Conservation (phyloP, 306 rosid genomes). For the Lathyrus oleraceus region DNA sequence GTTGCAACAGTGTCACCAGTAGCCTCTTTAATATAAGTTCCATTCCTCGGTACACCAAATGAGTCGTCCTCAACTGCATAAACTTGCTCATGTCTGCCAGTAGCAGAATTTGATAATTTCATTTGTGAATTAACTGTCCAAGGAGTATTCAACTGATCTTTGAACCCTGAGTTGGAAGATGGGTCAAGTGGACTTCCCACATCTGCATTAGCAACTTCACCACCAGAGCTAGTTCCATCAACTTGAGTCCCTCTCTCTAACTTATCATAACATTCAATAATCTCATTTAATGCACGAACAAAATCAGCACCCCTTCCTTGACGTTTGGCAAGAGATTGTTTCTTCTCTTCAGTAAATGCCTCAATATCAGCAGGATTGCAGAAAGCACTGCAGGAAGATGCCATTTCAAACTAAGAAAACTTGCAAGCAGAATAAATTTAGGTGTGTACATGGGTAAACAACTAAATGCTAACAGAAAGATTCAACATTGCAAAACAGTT, state of each 20-base stretch:
- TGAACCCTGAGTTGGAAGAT: slow-evolving; percentile 47
- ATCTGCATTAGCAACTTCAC: slow-evolving; percentile 51
- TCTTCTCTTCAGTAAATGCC: slow-evolving; percentile 96
- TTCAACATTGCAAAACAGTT: slow-evolving; percentile 15
- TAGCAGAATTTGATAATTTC: slow-evolving; percentile 49
- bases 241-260: slow-evolving; percentile 53
- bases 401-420: slow-evolving; percentile 38
- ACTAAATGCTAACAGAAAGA: slow-evolving; percentile 30
- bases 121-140: slow-evolving; percentile 43
- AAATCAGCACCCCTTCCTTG: slow-evolving; percentile 91
- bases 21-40: slow-evolving; percentile 45
- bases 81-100: slow-evolving; percentile 50
- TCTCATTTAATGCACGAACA: slow-evolving; percentile 91
- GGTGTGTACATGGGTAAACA: slow-evolving; percentile 11
- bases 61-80: slow-evolving; percentile 49
- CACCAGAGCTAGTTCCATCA: slow-evolving; percentile 47
- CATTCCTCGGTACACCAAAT: slow-evolving; percentile 45
- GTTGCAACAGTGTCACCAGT: slow-evolving; percentile 39
- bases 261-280: slow-evolving; percentile 71
- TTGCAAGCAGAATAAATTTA: slow-evolving; percentile 24
- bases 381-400: slow-evolving; percentile 75
- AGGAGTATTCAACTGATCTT: slow-evolving; percentile 56
- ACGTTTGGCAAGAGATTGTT: slow-evolving; percentile 82
- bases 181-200: slow-evolving; percentile 49
- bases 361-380: slow-evolving; percentile 96